Evolutionary conservation across 345 rosid species (phyloP).

Genomic region (Stellera chamaejasme): DNA sequence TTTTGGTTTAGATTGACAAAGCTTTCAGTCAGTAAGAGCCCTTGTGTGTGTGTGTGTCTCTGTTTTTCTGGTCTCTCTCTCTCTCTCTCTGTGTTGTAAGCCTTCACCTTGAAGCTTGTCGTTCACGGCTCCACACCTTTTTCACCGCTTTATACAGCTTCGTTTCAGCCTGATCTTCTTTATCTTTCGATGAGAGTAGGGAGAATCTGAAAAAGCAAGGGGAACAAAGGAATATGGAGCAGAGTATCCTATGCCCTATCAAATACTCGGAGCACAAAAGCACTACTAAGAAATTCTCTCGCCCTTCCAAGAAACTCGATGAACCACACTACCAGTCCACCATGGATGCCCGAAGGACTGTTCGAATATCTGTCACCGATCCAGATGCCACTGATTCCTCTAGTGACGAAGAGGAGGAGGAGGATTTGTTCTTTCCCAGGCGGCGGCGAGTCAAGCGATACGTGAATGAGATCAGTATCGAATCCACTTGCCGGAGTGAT

Average conservation of each 20-base stretch:
- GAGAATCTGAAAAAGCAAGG: conserved; percentile 9
- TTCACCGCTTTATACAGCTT: conserved; percentile 4
- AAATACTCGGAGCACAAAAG: conserved; percentile 63
- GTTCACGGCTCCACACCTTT: conserved; percentile 11
- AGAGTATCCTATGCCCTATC: conserved; percentile 39
- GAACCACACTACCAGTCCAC: not conserved
- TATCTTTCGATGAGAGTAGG: conserved; percentile 15
- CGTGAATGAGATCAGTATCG: conserved; percentile 63
- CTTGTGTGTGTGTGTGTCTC: conserved; percentile 15
- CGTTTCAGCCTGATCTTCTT: not conserved
- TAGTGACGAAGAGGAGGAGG: conserved; percentile 76
- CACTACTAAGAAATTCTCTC: conserved; percentile 38
- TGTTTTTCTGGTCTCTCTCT: not conserved
- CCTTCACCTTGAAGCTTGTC: conserved; percentile 10
- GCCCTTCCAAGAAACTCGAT: conserved; percentile 14
- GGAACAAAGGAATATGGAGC: conserved; percentile 20
- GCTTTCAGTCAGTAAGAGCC: not conserved
- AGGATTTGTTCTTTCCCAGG: conserved; percentile 22
- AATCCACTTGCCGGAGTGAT: conserved; percentile 22
- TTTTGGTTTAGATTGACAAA: not conserved
- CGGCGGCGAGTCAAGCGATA: conserved; percentile 58
- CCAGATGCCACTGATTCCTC: conserved; percentile 91
- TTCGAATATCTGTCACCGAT: conserved; percentile 59
- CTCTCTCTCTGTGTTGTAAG: too few relatives aligned
- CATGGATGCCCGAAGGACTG: conserved; percentile 15